Conservation (phyloP, 1,284 basidiomycete genomes). For the Sporisorium exsertum region DNA sequence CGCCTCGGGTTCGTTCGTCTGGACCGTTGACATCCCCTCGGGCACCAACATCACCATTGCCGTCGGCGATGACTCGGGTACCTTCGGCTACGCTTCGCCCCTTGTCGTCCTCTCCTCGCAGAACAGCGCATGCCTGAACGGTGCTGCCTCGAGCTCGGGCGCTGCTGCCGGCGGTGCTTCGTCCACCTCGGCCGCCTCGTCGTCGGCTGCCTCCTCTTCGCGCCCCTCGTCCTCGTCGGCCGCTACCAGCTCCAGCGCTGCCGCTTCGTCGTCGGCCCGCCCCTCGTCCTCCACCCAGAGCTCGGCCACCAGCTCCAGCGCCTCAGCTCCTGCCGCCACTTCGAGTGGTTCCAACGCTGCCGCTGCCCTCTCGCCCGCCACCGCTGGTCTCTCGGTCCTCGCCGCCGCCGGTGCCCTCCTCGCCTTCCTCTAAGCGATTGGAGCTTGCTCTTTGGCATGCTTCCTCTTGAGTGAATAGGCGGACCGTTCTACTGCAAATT, state of each 20-base stretch:
- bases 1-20: slow-evolving; percentile 53
- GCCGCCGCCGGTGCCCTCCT: slow-evolving; percentile 47
- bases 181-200: slow-evolving; percentile 14
- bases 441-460: neutral
- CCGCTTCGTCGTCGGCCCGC: slow-evolving; percentile 15
- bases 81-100: slow-evolving; percentile 48
- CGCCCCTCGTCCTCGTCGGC: slow-evolving; percentile 3
- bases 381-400: slow-evolving; percentile 44
- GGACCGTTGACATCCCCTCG: slow-evolving; percentile 65
- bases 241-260: neutral
- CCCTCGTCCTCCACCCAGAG: slow-evolving; percentile 13
- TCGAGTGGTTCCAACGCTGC: slow-evolving; percentile 30
- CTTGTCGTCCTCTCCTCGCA: slow-evolving; percentile 34
- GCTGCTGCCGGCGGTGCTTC: slow-evolving; percentile 14
- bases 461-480: neutral
- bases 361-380: slow-evolving; percentile 46
- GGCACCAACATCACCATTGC: slow-evolving; percentile 66
- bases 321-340: slow-evolving; percentile 10
- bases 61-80: slow-evolving; percentile 61
- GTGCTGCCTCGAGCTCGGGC: slow-evolving; percentile 15
- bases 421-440: slow-evolving; percentile 37
- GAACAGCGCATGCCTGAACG: slow-evolving; percentile 48
- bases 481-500: slow-evolving; percentile 7
- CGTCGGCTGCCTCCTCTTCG: slow-evolving; percentile 24
- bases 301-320: neutral